Percentiles rank a stretch among this genome's conserved stretches.
These are phyloP conservation scores for Micromonas pusilla DNA, from an alignment of 139 green algal species.

Conservation along the genomic window DNA sequence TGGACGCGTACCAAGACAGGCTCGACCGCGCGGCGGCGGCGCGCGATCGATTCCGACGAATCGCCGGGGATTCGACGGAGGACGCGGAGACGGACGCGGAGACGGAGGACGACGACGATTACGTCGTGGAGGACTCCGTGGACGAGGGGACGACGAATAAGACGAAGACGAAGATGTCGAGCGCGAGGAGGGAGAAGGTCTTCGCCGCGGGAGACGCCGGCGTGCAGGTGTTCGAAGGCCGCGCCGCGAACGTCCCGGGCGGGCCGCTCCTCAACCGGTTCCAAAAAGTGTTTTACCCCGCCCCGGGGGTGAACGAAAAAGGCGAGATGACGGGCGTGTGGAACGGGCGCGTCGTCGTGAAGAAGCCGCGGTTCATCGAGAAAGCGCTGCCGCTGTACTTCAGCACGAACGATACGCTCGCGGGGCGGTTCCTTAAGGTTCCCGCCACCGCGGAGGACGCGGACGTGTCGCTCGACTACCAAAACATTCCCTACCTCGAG, in stretches of 20 bases:
- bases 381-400: constrained; percentile 8
- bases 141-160: background rate
- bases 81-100: too few species aligned
- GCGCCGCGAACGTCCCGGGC: background rate
- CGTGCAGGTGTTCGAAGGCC: constrained; percentile 13
- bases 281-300: constrained; percentile 11
- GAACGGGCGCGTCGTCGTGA: background rate
- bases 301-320: too few species aligned
- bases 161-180: background rate
- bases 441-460: background rate
- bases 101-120: background rate
- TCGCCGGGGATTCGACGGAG: background rate
- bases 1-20: background rate
- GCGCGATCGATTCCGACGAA: too few species aligned
- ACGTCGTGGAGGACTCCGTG: background rate
- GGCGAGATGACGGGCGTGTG: background rate
- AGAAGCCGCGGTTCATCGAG: background rate
- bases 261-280: constrained; percentile 6
- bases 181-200: background rate
- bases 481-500: background rate
- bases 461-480: background rate
- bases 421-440: background rate
- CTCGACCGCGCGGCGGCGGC: background rate
- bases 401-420: background rate
- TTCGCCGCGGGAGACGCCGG: background rate